phyloP scores from a whole-genome alignment of 2,329 filamentous ascomycete genomes.

The Ophiostoma himal-ulmi region DNA sequence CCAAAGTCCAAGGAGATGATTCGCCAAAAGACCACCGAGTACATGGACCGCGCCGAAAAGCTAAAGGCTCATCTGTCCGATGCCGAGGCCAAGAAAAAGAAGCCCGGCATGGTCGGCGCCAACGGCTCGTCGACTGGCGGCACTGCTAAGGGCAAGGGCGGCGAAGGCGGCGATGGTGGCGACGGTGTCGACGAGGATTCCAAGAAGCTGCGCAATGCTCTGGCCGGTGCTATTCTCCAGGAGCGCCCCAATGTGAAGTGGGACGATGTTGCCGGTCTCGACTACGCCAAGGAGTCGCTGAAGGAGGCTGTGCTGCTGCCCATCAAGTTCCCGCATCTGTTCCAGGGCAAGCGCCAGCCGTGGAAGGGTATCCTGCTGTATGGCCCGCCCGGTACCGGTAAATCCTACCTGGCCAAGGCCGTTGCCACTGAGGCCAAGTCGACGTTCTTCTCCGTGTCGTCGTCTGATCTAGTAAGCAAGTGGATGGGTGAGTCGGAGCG shows the following conservation, averaged over 20 bases:
- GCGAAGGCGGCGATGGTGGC: slow-evolving; percentile 52
- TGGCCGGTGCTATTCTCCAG: slow-evolving; percentile 85
- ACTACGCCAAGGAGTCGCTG: slow-evolving; percentile 88
- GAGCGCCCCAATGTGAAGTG: slow-evolving; percentile 96
- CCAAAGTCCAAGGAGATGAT: slow-evolving; percentile 96
- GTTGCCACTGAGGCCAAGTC: slow-evolving; percentile 98
- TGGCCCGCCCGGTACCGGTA: slow-evolving; percentile 92
- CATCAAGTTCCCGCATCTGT: slow-evolving; percentile 96
- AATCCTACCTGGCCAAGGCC: slow-evolving; percentile 94
- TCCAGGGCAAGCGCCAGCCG: slow-evolving; percentile 90
- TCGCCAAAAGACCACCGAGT: slow-evolving; percentile 86
- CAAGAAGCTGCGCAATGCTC: slow-evolving; percentile 88
- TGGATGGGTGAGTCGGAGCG: slow-evolving; percentile 99
- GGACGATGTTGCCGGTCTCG: slow-evolving; percentile 95
- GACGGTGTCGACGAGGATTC: slow-evolving; percentile 76
- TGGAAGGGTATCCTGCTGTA: slow-evolving; percentile 98
- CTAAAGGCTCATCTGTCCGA: slow-evolving; percentile 84
- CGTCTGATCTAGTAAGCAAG: slow-evolving; percentile 94
- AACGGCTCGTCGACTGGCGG: slow-evolving; percentile 62
- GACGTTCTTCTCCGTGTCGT: slow-evolving; percentile 98
- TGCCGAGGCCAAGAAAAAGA: slow-evolving; percentile 63
- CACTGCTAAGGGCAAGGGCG: slow-evolving; percentile 54
- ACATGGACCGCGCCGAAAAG: slow-evolving; percentile 98
- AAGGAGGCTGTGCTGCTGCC: slow-evolving; percentile 97
- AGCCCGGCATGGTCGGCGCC: slow-evolving; percentile 63